phyloP scores from a whole-genome alignment of 257 asterid genomes.

The Vinca minor region DNA sequence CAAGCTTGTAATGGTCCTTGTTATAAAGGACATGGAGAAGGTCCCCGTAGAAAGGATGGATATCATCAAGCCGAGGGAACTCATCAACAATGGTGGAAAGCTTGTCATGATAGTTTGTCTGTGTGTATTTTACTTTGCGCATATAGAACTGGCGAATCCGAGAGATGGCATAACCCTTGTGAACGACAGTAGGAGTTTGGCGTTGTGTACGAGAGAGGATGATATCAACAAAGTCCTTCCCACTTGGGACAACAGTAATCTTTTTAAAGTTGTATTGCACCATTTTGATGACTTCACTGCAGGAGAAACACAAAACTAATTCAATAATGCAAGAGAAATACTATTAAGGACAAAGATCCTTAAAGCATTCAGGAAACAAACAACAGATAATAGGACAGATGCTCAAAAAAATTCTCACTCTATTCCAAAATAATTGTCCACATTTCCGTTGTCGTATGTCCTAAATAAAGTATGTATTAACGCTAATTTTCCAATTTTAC shows the following conservation, averaged over 20 bases:
- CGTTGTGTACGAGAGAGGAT: constrained; percentile 93
- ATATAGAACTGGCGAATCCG: constrained; percentile 88
- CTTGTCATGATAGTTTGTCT: constrained; percentile 73
- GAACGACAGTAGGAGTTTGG: constrained; percentile 92
- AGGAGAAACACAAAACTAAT: not conserved
- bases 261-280: constrained; percentile 94
- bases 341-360: too few species aligned
- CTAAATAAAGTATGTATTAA: too few species aligned
- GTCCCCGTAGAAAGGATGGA: constrained; percentile 96
- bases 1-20: constrained; percentile 97
- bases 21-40: constrained; percentile 88
- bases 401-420: too few species aligned
- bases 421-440: too few species aligned
- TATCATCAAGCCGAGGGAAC: constrained; percentile 83
- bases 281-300: constrained; percentile 27
- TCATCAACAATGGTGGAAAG: constrained; percentile 82
- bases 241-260: constrained; percentile 82
- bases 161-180: constrained; percentile 90
- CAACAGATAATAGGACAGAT: not conserved
- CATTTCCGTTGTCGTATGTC: too few species aligned
- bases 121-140: constrained; percentile 91
- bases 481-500: too few species aligned
- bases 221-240: constrained; percentile 84
- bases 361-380: too few species aligned
- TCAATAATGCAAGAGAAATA: not conserved